Base-by-base conservation (phyloP, 106 monocot genomes). In the Dactylorhiza incarnata region DNA sequence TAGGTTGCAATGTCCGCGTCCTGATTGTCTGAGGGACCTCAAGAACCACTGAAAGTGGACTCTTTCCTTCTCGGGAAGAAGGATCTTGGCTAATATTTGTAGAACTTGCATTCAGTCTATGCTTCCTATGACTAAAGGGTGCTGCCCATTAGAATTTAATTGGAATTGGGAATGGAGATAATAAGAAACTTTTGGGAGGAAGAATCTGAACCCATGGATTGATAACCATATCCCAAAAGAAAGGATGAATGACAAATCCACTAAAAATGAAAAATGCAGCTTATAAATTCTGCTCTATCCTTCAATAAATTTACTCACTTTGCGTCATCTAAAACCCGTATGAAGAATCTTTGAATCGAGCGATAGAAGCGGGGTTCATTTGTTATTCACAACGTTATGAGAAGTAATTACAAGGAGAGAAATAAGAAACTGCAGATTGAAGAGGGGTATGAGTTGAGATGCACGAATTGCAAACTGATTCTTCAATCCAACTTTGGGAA, bases 1-100 rank as follows among this genome's bases (percentile, higher is more conserved):
- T 70, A 0, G 91, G 91, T 49, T 84, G 86, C 54, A 88, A 69
- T 25, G 89, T 85, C 55, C 71, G 74, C 54, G 54, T 83, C 88
- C 88, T 87, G 11, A 94, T 73, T 1, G 83, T 75, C 49, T 77
- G 58, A 7, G 94, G 94, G 20, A 82, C 76, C 7, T 89, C 91
- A 29, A 94, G 73, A 72, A 89, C 79, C 3, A 68, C n/a, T 0
- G 67, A 20, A 12, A 91, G 70, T 0, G 83, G 89, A 76, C 81
- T 89, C 49, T 56, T 81, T 22, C 62, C 22, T 25, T 63, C 48
- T 16, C 81, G 74, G 10, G 84, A 74, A 11, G 80, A 53, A n/a
- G 76, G 55, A 53, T 53, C 53, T 53, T 53, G 53, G 53, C 12
- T 53, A 53, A 12, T 53, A 53, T 53, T 53, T 53, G 9, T 53